These are phyloP conservation scores for Lactarius trivialis DNA, from an alignment of 768 basidiomycete species.

Conservation along the genomic window DNA sequence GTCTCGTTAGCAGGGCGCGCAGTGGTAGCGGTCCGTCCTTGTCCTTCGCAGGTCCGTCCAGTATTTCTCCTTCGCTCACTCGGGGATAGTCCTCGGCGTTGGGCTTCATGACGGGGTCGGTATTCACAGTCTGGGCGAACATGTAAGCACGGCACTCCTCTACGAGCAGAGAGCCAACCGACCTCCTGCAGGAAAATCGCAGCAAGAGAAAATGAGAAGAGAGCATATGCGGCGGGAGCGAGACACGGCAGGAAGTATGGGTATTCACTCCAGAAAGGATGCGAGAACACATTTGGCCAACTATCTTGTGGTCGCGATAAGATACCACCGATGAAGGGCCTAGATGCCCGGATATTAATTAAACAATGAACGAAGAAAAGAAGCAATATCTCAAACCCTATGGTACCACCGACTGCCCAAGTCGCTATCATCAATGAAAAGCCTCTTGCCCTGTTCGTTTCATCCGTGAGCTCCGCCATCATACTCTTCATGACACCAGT, in stretches of 20 bases:
- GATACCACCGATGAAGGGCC: constrained; percentile 17
- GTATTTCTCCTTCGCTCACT: not conserved
- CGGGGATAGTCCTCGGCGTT: not conserved
- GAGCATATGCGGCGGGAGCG: not conserved
- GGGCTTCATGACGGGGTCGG: not conserved
- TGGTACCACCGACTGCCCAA: constrained; percentile 9
- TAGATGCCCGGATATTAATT: not conserved
- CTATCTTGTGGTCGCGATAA: constrained; percentile 25
- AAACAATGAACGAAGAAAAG: not conserved
- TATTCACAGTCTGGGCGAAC: not conserved
- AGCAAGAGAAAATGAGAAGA: not conserved
- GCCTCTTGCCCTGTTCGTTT: constrained; percentile 45
- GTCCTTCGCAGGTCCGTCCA: not conserved
- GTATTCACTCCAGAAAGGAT: constrained; percentile 24
- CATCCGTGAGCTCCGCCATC: constrained; percentile 60
- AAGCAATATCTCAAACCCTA: constrained; percentile 10
- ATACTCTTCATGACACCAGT: constrained; percentile 24
- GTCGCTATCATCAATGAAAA: constrained; percentile 32
- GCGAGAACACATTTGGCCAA: constrained; percentile 21
- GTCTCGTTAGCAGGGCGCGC: constrained; percentile 28
- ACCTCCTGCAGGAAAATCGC: constrained; percentile 14
- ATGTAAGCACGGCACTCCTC: not conserved
- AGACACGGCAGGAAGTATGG: constrained; percentile 27
- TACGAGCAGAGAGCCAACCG: not conserved
- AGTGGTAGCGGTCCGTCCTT: constrained; percentile 25